Conservation (phyloP, 768 basidiomycete species). For the Leccinum incarnatum region DNA sequence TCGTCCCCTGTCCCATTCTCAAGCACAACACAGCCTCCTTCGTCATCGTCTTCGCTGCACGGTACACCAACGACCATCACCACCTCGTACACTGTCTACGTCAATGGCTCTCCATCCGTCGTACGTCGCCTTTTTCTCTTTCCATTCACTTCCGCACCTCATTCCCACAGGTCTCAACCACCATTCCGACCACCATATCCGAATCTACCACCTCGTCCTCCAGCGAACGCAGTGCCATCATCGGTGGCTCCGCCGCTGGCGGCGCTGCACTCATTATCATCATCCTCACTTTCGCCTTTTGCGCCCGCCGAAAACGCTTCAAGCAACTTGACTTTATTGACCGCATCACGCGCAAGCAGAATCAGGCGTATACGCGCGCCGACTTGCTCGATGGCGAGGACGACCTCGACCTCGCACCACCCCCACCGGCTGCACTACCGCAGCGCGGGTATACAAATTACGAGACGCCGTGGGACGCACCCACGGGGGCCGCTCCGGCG, state of each 20-base stretch:
- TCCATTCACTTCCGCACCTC: not conserved
- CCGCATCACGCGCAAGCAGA: constrained; percentile 25
- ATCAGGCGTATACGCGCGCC: constrained; percentile 17
- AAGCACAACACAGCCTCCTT: not conserved
- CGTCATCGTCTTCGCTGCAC: constrained; percentile 5
- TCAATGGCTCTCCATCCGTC: constrained; percentile 12
- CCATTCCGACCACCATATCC: constrained; percentile 22
- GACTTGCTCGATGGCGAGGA: constrained; percentile 28
- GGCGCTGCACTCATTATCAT: constrained; percentile 37
- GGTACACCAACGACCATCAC: constrained; percentile 18
- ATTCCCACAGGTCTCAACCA: constrained; percentile 11
- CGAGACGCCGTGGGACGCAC: constrained; percentile 22
- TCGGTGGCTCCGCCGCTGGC: constrained; percentile 42
- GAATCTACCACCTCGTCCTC: not conserved
- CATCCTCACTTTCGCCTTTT: constrained; percentile 36
- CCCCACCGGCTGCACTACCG: not conserved
- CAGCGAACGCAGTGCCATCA: constrained; percentile 36
- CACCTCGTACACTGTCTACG: constrained; percentile 16
- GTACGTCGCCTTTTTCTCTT: constrained; percentile 11
- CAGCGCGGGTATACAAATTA: constrained; percentile 17
- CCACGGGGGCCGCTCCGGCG: not conserved
- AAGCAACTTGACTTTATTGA: constrained; percentile 32
- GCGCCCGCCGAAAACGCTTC: constrained; percentile 36
- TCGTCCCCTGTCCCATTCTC: not conserved
- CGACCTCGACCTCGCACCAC: constrained; percentile 5